Evolutionary conservation across 2,329 filamentous ascomycete genomes (phyloP).

Genomic region (Cladorrhinum sp.): DNA sequence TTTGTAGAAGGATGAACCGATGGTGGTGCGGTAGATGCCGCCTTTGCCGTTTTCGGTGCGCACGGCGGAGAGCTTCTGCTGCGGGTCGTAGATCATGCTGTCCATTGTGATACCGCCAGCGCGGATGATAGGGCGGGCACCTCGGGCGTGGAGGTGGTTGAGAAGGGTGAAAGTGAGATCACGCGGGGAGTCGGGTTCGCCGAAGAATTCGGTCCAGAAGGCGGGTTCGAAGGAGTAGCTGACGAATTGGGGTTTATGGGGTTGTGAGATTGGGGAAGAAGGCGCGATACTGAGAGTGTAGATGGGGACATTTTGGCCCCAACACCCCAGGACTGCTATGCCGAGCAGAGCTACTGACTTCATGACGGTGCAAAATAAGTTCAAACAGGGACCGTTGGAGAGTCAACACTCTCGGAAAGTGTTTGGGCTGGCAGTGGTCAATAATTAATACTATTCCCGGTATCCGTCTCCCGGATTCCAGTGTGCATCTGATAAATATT

Average conservation of each 20-base stretch:
- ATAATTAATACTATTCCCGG: neutral
- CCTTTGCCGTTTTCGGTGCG: conserved; percentile 22
- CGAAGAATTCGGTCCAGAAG: conserved; percentile 24
- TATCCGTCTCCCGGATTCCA: neutral
- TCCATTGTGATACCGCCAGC: conserved; percentile 25
- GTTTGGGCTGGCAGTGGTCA: neutral
- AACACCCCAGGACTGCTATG: conserved; percentile 30
- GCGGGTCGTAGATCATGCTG: conserved; percentile 21
- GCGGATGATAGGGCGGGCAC: conserved; percentile 20
- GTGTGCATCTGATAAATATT: neutral
- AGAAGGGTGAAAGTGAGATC: conserved; percentile 22
- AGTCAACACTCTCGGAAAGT: neutral
- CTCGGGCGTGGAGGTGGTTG: conserved; percentile 20
- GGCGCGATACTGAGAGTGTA: conserved; percentile 8
- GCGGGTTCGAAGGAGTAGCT: conserved; percentile 25
- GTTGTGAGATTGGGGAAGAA: conserved; percentile 16
- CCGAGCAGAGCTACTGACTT: neutral
- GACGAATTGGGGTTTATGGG: conserved; percentile 19
- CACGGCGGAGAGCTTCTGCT: conserved; percentile 14
- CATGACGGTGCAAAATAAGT: neutral
- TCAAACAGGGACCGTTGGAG: too few relatives aligned
- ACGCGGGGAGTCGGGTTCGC: conserved; percentile 18
- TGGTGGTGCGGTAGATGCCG: conserved; percentile 20
- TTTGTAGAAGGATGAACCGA: conserved; percentile 21
- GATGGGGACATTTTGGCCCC: conserved; percentile 31